Evolutionary conservation across 176 grass and related monocot species (phyloP), one percentile per base, ranked within the genome.

Genomic region (Stipa capillata): DNA sequence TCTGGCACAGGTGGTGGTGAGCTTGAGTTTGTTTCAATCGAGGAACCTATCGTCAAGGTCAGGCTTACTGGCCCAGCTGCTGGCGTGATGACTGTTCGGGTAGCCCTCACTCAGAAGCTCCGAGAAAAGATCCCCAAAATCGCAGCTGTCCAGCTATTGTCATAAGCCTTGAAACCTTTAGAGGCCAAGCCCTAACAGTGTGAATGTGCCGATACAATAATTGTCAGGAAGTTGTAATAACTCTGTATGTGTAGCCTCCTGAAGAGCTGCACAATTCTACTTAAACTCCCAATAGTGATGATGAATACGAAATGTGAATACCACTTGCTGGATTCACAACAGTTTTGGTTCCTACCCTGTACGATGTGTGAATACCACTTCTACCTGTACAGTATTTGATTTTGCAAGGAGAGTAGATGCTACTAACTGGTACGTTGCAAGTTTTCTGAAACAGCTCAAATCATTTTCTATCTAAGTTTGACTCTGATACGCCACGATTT

Each of bases 51-150:
- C 14, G 86, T 91, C 11, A 93, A 99, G 84, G 81, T 99, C 54
- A 73, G 92, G 25, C 90, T 99, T 27, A 93, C 90, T 1, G 96
- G 96, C 4, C 96, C 90, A 32, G 92, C 92, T 37, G 90, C 92
- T 21, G 74, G 92, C 6, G 96, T 99, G 45, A 99, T 95, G 88
- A 99, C 96, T 21, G 96, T 95, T 36, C 88, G 96, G 45, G 92
- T 99, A 14, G 92, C 96, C 4, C 62, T 99, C 21, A 99, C 96
- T 55, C 92, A 95, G 80, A 99, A 99, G 79, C 90, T 99, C 43
- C 86, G 96, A 47, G 96, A 99, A 77, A 99, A 99, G 71, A 93
- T 99, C 56, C 96, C 90, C 3, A 79, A 85, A 64, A 99, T 99
- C 6, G 88, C 88, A 34, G 92, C 96, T 65, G 88, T 99, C 69